These are phyloP conservation scores for Chlorencoelia australis DNA, from an alignment of 2,329 filamentous ascomycete genomes.

Conservation along the genomic window DNA sequence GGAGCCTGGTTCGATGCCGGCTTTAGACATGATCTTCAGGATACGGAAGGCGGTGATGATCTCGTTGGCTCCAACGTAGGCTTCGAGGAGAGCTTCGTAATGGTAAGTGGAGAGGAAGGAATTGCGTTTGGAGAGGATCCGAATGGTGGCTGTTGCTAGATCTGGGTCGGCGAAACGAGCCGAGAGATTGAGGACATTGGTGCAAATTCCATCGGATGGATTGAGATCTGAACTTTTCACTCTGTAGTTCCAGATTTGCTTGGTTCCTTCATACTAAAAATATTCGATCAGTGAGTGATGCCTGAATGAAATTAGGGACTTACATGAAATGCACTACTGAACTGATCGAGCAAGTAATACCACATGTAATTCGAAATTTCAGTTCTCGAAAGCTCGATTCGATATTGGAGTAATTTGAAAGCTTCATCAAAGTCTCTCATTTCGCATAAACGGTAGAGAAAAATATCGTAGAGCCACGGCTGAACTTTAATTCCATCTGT, in stretches of 20 bases:
- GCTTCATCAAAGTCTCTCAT: conserved; percentile 69
- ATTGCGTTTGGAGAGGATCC: conserved; percentile 48
- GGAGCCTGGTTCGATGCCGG: conserved; percentile 45
- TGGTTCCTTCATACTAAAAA: conserved; percentile 49
- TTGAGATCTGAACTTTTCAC: conserved; percentile 50
- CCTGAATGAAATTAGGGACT: conserved; percentile 22
- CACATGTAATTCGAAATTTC: conserved; percentile 49
- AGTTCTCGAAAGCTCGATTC: conserved; percentile 34
- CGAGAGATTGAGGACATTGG: conserved; percentile 63
- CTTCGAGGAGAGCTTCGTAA: conserved; percentile 69
- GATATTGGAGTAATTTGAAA: conserved; percentile 53
- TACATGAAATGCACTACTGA: conserved; percentile 53
- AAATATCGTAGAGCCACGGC: conserved; percentile 69
- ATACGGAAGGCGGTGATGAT: conserved; percentile 57
- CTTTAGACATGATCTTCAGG: conserved; percentile 62
- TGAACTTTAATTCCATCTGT: conserved; percentile 44
- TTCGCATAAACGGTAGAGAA: conserved; percentile 63
- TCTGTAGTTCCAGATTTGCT: conserved; percentile 60
- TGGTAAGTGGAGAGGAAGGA: conserved; percentile 54
- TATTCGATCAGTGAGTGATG: background rate
- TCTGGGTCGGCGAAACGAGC: conserved; percentile 55
- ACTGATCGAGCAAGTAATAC: conserved; percentile 66
- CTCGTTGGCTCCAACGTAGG: conserved; percentile 53
- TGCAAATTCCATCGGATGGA: conserved; percentile 53
- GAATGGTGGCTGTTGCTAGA: conserved; percentile 63